A percentile compares a stretch with the other conserved stretches of the same genome.
Evolutionary conservation across 148 eudicot genomes (phyloP).

Genomic region (Nepenthes gracilis): DNA sequence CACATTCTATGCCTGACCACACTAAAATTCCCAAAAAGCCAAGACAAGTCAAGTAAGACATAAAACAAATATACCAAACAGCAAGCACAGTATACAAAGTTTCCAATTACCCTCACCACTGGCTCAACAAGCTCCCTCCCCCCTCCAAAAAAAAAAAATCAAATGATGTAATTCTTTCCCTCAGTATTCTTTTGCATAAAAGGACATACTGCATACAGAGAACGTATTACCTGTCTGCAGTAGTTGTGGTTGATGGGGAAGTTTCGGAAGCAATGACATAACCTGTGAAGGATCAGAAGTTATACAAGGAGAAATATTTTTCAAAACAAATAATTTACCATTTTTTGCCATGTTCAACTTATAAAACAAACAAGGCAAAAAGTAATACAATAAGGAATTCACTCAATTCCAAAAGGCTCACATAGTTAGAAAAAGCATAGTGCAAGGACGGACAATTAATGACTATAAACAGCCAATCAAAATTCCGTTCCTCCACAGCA

Average conservation of each 20-base stretch:
- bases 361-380: not conserved
- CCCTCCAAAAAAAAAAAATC: not conserved
- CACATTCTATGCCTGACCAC: too few species aligned
- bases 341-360: not conserved
- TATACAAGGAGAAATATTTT: too few species aligned
- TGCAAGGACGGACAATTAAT: not conserved
- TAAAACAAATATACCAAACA: too few species aligned
- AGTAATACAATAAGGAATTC: not conserved
- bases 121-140: not conserved
- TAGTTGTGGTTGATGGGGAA: conserved; percentile 90
- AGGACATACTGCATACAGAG: not conserved
- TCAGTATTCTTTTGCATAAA: not conserved
- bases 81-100: too few species aligned
- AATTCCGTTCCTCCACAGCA: too few species aligned
- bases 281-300: conserved; percentile 28
- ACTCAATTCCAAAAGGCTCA: not conserved
- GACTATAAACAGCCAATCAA: too few species aligned
- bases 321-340: too few species aligned
- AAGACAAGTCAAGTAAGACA: too few species aligned
- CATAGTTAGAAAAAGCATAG: too few species aligned
- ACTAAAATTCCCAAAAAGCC: too few species aligned
- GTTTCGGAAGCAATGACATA: conserved; percentile 77
- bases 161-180: too few species aligned
- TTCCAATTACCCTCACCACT: too few species aligned
- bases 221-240: conserved; percentile 63